These are phyloP conservation scores for Daldinia childiae DNA, from an alignment of 495 filamentous ascomycete genomes.

Conservation along the genomic window DNA sequence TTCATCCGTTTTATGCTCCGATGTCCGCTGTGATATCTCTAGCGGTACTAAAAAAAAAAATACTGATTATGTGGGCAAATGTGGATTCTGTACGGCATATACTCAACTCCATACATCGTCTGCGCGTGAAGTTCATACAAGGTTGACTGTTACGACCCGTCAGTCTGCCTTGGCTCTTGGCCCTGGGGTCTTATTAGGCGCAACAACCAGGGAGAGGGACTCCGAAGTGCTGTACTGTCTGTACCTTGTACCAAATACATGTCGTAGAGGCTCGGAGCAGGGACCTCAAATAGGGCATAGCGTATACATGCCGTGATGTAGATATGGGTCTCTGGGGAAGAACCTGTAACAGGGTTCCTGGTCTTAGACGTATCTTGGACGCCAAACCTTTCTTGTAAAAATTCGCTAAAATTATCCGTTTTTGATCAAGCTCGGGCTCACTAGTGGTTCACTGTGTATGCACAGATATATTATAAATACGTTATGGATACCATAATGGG, in stretches of 20 bases:
- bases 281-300: neutral
- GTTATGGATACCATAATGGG: neutral
- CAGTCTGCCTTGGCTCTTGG: conserved; percentile 35
- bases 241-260: conserved; percentile 7
- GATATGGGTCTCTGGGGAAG: conserved; percentile 34
- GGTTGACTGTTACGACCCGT: conserved; percentile 17
- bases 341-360: neutral
- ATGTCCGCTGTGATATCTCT: conserved; percentile 12
- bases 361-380: conserved; percentile 18
- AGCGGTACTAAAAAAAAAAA: conserved; percentile 7
- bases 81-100: conserved; percentile 18
- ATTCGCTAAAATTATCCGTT: conserved; percentile 34
- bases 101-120: neutral
- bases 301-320: conserved; percentile 5
- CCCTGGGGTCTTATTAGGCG: conserved; percentile 8
- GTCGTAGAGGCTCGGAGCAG: conserved; percentile 5
- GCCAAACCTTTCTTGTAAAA: conserved; percentile 20
- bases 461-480: conserved; percentile 4
- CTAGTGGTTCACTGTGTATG: conserved; percentile 4
- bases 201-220: conserved; percentile 17
- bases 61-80: conserved; percentile 8
- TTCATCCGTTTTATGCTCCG: conserved; percentile 18
- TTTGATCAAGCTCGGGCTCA: conserved; percentile 18
- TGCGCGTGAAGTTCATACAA: conserved; percentile 21
- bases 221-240: conserved; percentile 1